Base-by-base conservation (phyloP, 2,329 filamentous ascomycete species). In the Parastagonospora nodorum region DNA sequence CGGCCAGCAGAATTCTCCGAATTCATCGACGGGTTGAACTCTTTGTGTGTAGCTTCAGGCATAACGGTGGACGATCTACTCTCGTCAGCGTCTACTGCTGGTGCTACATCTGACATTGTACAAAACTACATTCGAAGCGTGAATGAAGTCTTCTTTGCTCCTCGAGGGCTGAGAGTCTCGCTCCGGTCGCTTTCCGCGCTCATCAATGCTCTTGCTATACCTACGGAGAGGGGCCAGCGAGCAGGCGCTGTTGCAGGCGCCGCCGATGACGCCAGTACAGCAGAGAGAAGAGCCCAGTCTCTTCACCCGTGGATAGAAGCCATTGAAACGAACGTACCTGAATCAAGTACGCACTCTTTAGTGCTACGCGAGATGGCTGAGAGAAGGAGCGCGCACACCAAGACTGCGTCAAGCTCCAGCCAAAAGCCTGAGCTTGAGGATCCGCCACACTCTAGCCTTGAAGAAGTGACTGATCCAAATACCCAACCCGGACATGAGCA, bases 121-220 rank as follows among this genome's bases (percentile, higher is more conserved):
- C 47, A 57, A 4, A 55, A 63, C n/a, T 73, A 70, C 45, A 52
- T 73, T 10, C 42, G 57, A 27, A 45, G 59, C 19, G 57, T 61
- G 4, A 73, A 73, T 33, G 66, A 66, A n/a, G 53, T 55, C 0
- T 72, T 72, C 56, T 73, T 73, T 44, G 65, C 61, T 1, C 68
- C 68, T 1, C 60, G 71, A 5, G 66, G 66, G 1, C 50, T 73
- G 2, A 53, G 42, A 14, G 61, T 71, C 1, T 66, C 61, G 5
- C 41, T 73, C 12, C 44, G 53, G n/a, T 61, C 64, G 2, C 58
- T 69, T 11, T 53, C 58, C 12, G 38, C 51, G 8, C 55, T 73
- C 36, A 38, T 71, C 4, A 48, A 54, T 4, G 41, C 50, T 4
- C 44, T 68, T 5, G 48, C 54, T 2, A 58, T 73, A 10, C 61